These are phyloP conservation scores for Fusarium clavum DNA, from an alignment of 2,329 filamentous ascomycete species.

Conservation along the genomic window DNA sequence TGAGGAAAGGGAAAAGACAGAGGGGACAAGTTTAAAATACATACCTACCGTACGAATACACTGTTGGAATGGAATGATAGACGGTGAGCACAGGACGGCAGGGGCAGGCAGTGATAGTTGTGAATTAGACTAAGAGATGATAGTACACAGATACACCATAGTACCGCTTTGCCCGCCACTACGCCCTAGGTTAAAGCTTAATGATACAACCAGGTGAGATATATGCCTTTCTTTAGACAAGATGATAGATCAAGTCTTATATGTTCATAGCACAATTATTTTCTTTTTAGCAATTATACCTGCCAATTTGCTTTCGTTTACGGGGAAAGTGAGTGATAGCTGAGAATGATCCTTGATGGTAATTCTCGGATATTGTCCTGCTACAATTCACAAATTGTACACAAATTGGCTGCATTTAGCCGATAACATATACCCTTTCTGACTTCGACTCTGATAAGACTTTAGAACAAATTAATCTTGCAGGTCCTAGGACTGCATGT, in stretches of 20 bases:
- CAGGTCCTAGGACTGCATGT: too few species aligned
- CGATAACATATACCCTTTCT: neutral
- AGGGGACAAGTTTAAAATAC: neutral
- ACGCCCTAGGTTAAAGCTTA: neutral
- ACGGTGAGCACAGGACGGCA: slow-evolving; percentile 5
- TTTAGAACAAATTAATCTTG: too few species aligned
- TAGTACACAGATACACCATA: neutral
- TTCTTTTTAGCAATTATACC: neutral
- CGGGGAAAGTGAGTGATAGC: neutral
- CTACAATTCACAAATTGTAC: slow-evolving; percentile 24
- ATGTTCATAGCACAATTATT: neutral
- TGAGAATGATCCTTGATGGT: neutral
- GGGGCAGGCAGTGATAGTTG: neutral
- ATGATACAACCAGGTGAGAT: neutral
- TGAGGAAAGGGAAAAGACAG: neutral
- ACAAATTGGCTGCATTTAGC: neutral
- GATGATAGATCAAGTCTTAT: neutral
- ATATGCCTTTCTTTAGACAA: neutral
- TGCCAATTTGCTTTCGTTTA: neutral
- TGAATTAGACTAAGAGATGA: neutral
- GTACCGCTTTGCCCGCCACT: neutral
- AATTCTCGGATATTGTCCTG: slow-evolving; percentile 37
- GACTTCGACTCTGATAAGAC: too few species aligned
- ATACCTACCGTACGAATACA: neutral
- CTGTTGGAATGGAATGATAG: slow-evolving; percentile 14